phyloP scores from a whole-genome alignment of 2,329 filamentous ascomycete species.

The Stagonosporopsis chrysanthemi region DNA sequence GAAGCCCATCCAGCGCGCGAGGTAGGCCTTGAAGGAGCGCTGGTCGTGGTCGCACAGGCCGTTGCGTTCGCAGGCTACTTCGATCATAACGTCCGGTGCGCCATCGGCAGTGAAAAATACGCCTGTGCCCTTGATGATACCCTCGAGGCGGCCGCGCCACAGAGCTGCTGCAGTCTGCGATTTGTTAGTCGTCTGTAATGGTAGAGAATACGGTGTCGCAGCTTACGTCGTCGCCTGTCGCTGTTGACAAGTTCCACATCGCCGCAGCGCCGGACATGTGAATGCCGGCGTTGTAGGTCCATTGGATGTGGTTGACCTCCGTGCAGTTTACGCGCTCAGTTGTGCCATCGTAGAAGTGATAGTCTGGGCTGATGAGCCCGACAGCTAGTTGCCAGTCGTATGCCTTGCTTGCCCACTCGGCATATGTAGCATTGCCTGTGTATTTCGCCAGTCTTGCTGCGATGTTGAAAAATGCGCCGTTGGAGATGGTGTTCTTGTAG shows the following conservation, averaged over 20 bases:
- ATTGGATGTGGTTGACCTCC: constrained; percentile 53
- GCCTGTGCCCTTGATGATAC: constrained; percentile 46
- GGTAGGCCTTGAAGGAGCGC: constrained; percentile 54
- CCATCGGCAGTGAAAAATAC: constrained; percentile 58
- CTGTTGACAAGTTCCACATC: constrained; percentile 56
- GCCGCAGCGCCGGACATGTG: constrained; percentile 55
- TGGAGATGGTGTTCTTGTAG: constrained; percentile 81
- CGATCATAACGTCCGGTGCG: constrained; percentile 51
- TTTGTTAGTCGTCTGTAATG: background rate
- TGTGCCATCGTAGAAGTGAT: constrained; percentile 55
- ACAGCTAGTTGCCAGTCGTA: constrained; percentile 63
- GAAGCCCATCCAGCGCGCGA: constrained; percentile 52
- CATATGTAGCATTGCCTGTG: constrained; percentile 62
- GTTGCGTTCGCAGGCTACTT: constrained; percentile 55
- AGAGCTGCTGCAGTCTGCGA: constrained; percentile 24
- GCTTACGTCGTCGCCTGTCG: constrained; percentile 40
- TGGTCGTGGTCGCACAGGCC: constrained; percentile 57
- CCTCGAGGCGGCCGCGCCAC: constrained; percentile 36
- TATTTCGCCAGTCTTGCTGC: constrained; percentile 74
- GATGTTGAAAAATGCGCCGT: constrained; percentile 80
- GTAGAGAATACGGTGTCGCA: background rate
- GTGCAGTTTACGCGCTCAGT: constrained; percentile 54
- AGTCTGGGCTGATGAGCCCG: constrained; percentile 57
- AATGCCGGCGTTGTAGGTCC: constrained; percentile 56
- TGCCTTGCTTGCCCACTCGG: constrained; percentile 67